Conservation (phyloP, 2,329 filamentous ascomycete genomes). For the Diaporthe caulivora region DNA sequence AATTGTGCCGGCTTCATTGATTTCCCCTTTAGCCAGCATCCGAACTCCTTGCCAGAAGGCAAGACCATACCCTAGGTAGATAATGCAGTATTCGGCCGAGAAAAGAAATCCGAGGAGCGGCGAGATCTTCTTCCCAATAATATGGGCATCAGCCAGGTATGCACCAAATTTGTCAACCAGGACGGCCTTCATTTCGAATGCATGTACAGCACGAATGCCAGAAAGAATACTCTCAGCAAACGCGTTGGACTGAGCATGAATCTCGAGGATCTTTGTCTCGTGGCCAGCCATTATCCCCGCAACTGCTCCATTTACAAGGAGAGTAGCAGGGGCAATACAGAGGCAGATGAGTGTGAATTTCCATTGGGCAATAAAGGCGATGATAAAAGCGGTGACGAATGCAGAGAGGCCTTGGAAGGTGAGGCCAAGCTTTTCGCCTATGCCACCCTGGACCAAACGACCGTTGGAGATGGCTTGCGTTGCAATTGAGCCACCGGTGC, state of each 20-base stretch:
- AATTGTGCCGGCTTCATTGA: neutral
- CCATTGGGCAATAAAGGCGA: neutral
- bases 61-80: neutral
- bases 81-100: neutral
- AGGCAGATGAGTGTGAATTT: conserved; percentile 3
- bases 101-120: neutral
- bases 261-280: too few relatives aligned
- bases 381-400: neutral
- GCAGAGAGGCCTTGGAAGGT: neutral
- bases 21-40: neutral
- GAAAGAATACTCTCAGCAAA: neutral
- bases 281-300: too few relatives aligned
- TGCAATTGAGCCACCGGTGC: neutral
- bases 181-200: neutral
- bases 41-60: conserved; percentile 9
- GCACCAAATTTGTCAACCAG: neutral
- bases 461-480: neutral
- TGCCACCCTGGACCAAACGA: neutral
- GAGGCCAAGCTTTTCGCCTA: neutral
- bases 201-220: neutral
- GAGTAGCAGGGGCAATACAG: neutral
- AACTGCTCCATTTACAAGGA: neutral
- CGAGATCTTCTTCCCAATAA: neutral
- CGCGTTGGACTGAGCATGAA: neutral
- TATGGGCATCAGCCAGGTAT: neutral